Conservation (phyloP, 2,329 filamentous ascomycete genomes). For the Triangularia verruculosa region DNA sequence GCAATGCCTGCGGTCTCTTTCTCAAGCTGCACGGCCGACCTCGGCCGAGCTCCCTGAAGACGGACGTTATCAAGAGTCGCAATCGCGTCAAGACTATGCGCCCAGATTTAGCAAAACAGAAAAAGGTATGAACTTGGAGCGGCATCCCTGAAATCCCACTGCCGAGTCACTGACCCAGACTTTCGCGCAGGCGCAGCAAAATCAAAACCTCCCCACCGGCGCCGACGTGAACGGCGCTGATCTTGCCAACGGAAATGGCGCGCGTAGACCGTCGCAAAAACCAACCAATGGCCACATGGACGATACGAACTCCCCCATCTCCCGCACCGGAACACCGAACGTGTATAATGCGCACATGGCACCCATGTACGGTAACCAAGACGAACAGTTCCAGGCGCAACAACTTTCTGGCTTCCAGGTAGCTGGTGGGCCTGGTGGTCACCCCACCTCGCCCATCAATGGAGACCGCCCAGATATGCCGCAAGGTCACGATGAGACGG, state of each 20-base stretch:
- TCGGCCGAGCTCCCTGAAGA: constrained; percentile 94
- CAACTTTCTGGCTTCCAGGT: constrained; percentile 49
- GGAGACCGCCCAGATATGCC: constrained; percentile 66
- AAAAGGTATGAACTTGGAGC: constrained; percentile 62
- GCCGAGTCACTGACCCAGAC: constrained; percentile 22
- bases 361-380: constrained; percentile 75
- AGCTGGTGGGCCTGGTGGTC: constrained; percentile 53
- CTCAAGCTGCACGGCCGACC: constrained; percentile 93
- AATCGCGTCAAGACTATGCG: constrained; percentile 91
- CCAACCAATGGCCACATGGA: constrained; percentile 68
- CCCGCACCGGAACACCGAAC: constrained; percentile 73
- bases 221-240: constrained; percentile 58
- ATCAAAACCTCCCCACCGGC: constrained; percentile 40
- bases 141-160: neutral
- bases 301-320: constrained; percentile 73
- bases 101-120: constrained; percentile 73
- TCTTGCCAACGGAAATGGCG: constrained; percentile 48
- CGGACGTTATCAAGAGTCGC: constrained; percentile 98
- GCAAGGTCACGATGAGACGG: constrained; percentile 74
- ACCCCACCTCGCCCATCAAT: constrained; percentile 47
- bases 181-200: constrained; percentile 35
- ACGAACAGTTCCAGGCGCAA: constrained; percentile 63
- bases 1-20: constrained; percentile 97
- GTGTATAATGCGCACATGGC: constrained; percentile 63
- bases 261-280: constrained; percentile 66